Evolutionary conservation across 495 filamentous ascomycete species (phyloP), one percentile per base, ranked within the genome.

Genomic region (Penicillium waksmanii): DNA sequence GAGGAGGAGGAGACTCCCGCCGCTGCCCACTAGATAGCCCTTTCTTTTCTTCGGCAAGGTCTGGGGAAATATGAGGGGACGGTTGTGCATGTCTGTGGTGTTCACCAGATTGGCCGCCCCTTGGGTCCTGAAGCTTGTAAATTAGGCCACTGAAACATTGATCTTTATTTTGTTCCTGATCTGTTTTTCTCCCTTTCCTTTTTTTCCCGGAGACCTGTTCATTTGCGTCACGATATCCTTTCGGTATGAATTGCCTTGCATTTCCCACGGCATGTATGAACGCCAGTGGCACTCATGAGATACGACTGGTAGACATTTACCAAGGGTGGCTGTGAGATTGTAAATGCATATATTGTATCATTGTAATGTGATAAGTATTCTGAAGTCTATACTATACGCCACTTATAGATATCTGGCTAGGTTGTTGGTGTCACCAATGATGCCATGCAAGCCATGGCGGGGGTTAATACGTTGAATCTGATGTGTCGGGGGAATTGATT

Each of bases 1-100:
- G 87, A 89, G 72, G 84, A 76, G 51, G 80, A 82, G 69, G 78
- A 81, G 70, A 68, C 77, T 64, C 73, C 76, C 66, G 80, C 80
- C 17, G 46, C 46, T 67, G 72, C 77, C 56, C 77, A 80, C 72
- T 80, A 80, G 65, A 68, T 62, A 44, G 44, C 36, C 51, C 69
- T 69, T 66, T 54, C 55, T 60, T 60, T 67, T 63, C 57, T 62
- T 66, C 66, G 62, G 61, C 66, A 66, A 69, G 69, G 64, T 69
- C 62, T 66, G 64, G 68, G 66, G 70, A 71, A 68, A 61, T 66
- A 57, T 66, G 73, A 65, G 63, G 58, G 65, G 60, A 53, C 56
- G 60, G 60, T 43, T 38, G 48, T 64, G 59, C 57, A 66, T 67
- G 62, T 64, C 64, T 62, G 60, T 61, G 63, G 57, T 56, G 55